Evolutionary conservation across 495 filamentous ascomycete genomes (phyloP).

Genomic region (Pseudotulostoma volvatum): DNA sequence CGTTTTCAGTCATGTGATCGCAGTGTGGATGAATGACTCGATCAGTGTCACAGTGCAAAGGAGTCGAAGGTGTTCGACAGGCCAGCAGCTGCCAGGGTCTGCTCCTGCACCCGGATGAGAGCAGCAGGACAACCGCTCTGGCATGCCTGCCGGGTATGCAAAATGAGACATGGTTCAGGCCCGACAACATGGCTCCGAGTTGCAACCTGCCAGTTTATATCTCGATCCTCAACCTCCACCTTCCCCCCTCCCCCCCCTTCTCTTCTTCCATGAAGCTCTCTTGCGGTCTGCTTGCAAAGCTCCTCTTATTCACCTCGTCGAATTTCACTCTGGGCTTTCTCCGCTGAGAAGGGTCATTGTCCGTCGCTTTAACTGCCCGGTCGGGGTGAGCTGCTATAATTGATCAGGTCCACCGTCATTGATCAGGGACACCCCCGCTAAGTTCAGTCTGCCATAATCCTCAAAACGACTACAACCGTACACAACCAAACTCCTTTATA

Average conservation of each 20-base stretch:
- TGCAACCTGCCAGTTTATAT: not conserved
- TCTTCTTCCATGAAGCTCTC: conserved; percentile 5
- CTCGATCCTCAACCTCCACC: not conserved
- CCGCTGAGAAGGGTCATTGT: too few relatives aligned
- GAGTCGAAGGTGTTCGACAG: not conserved
- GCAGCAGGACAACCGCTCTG: not conserved
- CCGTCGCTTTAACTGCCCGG: too few relatives aligned
- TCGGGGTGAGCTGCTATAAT: too few relatives aligned
- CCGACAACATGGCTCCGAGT: not conserved
- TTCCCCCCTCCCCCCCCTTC: not conserved
- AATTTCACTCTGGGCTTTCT: too few relatives aligned
- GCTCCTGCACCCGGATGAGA: not conserved
- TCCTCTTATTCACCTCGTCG: too few relatives aligned
- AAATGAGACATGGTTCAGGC: not conserved
- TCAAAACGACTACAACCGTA: too few relatives aligned
- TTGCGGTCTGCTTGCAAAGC: too few relatives aligned
- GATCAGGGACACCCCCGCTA: too few relatives aligned
- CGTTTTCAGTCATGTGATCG: conserved; percentile 6
- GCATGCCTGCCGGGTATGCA: not conserved
- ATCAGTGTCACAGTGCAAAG: conserved; percentile 1
- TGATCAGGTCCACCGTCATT: too few relatives aligned
- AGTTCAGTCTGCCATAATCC: too few relatives aligned
- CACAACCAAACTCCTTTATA: too few relatives aligned
- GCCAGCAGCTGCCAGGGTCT: not conserved
- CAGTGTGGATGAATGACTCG: conserved; percentile 5